phyloP scores from a whole-genome alignment of 2,329 filamentous ascomycete genomes.

The Chrysoporthe austroafricana region DNA sequence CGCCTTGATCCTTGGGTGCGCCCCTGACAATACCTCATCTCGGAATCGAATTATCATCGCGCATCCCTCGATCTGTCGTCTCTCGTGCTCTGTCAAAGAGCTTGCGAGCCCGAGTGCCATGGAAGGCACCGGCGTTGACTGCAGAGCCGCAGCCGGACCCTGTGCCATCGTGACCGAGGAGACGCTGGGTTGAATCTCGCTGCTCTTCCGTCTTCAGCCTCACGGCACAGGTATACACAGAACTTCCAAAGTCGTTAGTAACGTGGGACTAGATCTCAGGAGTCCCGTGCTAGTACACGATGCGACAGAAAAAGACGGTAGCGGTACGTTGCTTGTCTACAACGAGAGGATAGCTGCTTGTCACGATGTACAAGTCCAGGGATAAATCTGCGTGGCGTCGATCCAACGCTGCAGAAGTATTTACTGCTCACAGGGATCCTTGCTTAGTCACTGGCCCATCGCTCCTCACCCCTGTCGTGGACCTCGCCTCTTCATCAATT shows the following conservation, averaged over 20 bases:
- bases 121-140: constrained; percentile 10
- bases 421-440: neutral
- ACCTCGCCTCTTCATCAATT: neutral
- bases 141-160: constrained; percentile 27
- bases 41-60: constrained; percentile 80
- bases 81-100: constrained; percentile 49
- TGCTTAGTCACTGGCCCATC: neutral
- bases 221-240: constrained; percentile 5
- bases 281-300: constrained; percentile 10
- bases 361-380: neutral
- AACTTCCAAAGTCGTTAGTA: neutral
- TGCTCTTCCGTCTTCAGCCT: constrained; percentile 2
- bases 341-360: constrained; percentile 2
- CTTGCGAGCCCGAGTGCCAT: constrained; percentile 28
- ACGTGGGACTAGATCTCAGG: neutral
- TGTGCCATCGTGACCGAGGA: constrained; percentile 30
- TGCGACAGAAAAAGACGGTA: constrained; percentile 5
- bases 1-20: constrained; percentile 66
- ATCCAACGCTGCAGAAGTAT: constrained; percentile 2
- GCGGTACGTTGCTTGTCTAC: constrained; percentile 7
- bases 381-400: neutral
- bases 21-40: constrained; percentile 79
- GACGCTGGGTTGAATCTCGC: constrained; percentile 1
- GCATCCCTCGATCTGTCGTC: constrained; percentile 69
- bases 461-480: neutral